phyloP scores from a whole-genome alignment of 106 monocot genomes.

The Iris macrosiphon region DNA sequence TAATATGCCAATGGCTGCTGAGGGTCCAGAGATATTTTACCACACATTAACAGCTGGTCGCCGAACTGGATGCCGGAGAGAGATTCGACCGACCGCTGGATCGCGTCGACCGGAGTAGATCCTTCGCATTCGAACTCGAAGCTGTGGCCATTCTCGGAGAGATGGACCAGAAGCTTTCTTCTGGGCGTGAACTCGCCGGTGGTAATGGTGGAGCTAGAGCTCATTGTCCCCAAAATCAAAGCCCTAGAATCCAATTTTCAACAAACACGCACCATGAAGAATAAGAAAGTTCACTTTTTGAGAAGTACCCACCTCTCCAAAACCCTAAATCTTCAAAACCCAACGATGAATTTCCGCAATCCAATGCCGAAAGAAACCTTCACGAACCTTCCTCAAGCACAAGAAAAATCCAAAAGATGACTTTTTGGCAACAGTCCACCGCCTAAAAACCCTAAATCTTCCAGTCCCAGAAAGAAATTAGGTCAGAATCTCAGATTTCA shows the following conservation, averaged over 20 bases:
- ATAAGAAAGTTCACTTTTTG: too few relatives aligned
- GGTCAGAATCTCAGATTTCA: neutral
- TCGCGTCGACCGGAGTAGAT: slow-evolving; percentile 53
- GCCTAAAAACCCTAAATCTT: slow-evolving; percentile 7
- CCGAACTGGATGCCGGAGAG: slow-evolving; percentile 33
- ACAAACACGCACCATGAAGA: neutral
- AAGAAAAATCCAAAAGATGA: neutral
- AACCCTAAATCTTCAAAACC: slow-evolving; percentile 1
- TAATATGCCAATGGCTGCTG: slow-evolving; percentile 57
- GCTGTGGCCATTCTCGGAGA: slow-evolving; percentile 84
- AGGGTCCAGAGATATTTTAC: slow-evolving; percentile 57
- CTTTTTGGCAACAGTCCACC: neutral
- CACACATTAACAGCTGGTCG: slow-evolving; percentile 85
- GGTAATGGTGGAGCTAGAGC: slow-evolving; percentile 42
- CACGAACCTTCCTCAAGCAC: neutral
- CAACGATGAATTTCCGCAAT: neutral
- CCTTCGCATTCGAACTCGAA: slow-evolving; percentile 89
- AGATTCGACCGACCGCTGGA: slow-evolving; percentile 56
- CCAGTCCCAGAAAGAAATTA: slow-evolving; percentile 1
- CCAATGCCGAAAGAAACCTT: neutral
- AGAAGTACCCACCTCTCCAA: neutral
- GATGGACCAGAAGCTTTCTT: slow-evolving; percentile 65
- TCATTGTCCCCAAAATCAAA: slow-evolving; percentile 39
- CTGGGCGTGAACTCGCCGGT: slow-evolving; percentile 55
- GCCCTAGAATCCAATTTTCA: neutral